Evolutionary conservation across 1,284 basidiomycete species (phyloP).

Genomic region (Ganoderma lucidum): DNA sequence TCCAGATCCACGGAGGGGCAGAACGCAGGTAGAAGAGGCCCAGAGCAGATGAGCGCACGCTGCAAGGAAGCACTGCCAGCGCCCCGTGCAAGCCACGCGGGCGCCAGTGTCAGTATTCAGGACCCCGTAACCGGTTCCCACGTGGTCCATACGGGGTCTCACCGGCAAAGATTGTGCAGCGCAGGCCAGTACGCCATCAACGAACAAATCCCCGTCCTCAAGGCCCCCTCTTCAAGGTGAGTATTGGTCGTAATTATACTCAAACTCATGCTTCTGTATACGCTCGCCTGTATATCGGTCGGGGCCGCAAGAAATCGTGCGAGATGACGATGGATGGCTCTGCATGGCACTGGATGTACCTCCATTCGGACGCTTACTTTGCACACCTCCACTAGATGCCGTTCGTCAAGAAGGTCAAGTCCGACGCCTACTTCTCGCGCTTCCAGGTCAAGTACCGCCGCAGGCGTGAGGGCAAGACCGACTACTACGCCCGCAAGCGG

Average conservation of each 20-base stretch:
- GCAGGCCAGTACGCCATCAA: constrained; percentile 34
- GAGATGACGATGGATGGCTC: constrained; percentile 39
- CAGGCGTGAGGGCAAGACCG: constrained; percentile 97
- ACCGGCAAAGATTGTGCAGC: constrained; percentile 15
- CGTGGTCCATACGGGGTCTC: constrained; percentile 27
- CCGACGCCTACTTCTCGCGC: constrained; percentile 94
- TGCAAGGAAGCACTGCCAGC: background rate
- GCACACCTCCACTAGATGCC: constrained; percentile 68
- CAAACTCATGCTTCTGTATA: background rate
- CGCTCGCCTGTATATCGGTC: background rate
- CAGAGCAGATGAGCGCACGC: constrained; percentile 5
- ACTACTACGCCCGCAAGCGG: constrained; percentile 98
- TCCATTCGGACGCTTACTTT: constrained; percentile 25
- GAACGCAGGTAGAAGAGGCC: background rate
- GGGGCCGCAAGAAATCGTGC: background rate
- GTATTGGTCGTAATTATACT: constrained; percentile 35
- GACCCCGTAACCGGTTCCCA: constrained; percentile 22
- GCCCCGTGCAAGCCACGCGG: no score
- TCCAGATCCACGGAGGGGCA: background rate
- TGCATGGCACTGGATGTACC: constrained; percentile 46
- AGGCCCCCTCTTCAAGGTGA: constrained; percentile 61
- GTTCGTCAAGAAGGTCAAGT: constrained; percentile 90
- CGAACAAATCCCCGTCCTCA: constrained; percentile 45
- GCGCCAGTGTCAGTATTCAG: background rate
- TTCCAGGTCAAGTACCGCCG: constrained; percentile 98